Evolutionary conservation across 2,329 filamentous ascomycete species (phyloP).

Genomic region (Exophiala sp.): DNA sequence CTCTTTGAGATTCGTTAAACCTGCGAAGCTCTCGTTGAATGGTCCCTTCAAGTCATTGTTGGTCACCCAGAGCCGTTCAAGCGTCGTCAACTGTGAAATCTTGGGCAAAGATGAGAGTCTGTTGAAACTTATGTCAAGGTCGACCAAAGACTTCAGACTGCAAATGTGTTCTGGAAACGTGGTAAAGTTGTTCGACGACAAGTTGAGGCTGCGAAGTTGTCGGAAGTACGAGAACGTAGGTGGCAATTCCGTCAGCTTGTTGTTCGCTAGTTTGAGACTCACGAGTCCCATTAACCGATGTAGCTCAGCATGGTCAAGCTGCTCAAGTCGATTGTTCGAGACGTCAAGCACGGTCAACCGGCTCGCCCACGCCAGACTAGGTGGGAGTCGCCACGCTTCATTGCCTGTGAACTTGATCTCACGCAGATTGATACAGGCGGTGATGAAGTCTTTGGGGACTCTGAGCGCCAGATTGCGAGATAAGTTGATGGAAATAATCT

Average conservation of each 20-base stretch:
- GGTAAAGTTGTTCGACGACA: conserved; percentile 88
- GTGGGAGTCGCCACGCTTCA: conserved; percentile 77
- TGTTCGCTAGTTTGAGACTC: conserved; percentile 90
- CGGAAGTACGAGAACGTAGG: conserved; percentile 76
- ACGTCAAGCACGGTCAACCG: conserved; percentile 85
- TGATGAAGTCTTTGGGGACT: conserved; percentile 92
- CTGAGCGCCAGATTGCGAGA: conserved; percentile 88
- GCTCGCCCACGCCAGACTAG: conserved; percentile 73
- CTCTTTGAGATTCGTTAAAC: conserved; percentile 73
- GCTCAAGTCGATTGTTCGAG: conserved; percentile 86
- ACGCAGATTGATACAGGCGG: conserved; percentile 80
- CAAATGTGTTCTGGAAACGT: conserved; percentile 81
- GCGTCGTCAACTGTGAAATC: conserved; percentile 68
- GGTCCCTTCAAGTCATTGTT: conserved; percentile 81
- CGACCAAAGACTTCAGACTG: conserved; percentile 72
- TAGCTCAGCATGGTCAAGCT: conserved; percentile 78
- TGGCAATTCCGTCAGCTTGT: conserved; percentile 73
- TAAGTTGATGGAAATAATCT: conserved; percentile 91
- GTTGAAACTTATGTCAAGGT: conserved; percentile 96
- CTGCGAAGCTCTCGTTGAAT: conserved; percentile 65
- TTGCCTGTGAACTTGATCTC: conserved; percentile 97
- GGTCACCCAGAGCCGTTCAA: conserved; percentile 89
- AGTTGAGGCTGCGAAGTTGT: conserved; percentile 72
- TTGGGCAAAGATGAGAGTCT: conserved; percentile 71
- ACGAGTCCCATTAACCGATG: conserved; percentile 68